A percentile compares a stretch with the other conserved stretches of the same genome.
These are phyloP conservation scores for Aspergillus conjunctus DNA, from an alignment of 495 filamentous ascomycete species.

Conservation along the genomic window DNA sequence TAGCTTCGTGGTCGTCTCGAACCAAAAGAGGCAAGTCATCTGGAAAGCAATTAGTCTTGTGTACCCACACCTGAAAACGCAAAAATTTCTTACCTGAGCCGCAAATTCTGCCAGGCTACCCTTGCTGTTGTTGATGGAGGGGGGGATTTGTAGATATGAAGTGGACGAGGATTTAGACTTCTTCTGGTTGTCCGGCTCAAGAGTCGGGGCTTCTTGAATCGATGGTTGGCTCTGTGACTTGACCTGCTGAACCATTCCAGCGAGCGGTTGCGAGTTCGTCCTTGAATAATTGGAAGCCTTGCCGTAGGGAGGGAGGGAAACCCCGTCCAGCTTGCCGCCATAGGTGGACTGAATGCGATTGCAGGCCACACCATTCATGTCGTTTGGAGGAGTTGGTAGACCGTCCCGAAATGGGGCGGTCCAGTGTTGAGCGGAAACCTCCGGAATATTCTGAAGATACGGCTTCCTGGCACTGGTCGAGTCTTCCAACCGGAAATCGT, in stretches of 20 bases:
- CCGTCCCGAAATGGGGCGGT: constrained; percentile 50
- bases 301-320: constrained; percentile 35
- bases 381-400: constrained; percentile 52
- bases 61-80: neutral
- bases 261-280: constrained; percentile 31
- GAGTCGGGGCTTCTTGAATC: constrained; percentile 28
- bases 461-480: constrained; percentile 28
- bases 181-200: constrained; percentile 31
- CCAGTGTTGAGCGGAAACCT: constrained; percentile 31
- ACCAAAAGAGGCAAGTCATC: constrained; percentile 99
- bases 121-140: constrained; percentile 70
- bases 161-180: constrained; percentile 48
- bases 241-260: constrained; percentile 30
- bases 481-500: constrained; percentile 20
- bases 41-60: constrained; percentile 37
- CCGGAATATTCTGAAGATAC: constrained; percentile 22
- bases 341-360: constrained; percentile 42
- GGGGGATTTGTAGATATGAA: constrained; percentile 70
- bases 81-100: constrained; percentile 61
- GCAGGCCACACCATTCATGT: constrained; percentile 52
- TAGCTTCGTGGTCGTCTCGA: constrained; percentile 81
- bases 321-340: constrained; percentile 35
- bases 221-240: constrained; percentile 32
- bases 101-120: constrained; percentile 80
- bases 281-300: constrained; percentile 30